Evolutionary conservation across 352 stramenopile genomes (phyloP).

Genomic region (Phytophthora fragariaefolia): DNA sequence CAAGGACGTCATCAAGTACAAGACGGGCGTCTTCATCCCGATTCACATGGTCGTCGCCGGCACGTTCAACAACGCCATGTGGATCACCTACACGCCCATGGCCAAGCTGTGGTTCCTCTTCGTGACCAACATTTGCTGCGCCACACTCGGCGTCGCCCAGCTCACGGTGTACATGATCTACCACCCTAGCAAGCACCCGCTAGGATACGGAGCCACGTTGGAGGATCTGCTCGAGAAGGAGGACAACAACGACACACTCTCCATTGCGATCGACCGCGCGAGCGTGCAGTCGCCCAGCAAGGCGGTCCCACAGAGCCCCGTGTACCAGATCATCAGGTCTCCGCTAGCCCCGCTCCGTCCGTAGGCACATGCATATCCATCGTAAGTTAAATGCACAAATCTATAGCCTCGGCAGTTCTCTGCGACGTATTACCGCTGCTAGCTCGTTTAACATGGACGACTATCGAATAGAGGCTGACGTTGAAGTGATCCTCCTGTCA

Average conservation of each 20-base stretch:
- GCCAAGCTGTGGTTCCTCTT: constrained; percentile 60
- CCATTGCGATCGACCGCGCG: constrained; percentile 27
- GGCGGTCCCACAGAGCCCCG: constrained; percentile 21
- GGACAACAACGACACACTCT: constrained; percentile 19
- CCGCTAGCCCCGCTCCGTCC: constrained; percentile 29
- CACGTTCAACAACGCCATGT: constrained; percentile 63
- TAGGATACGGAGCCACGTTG: constrained; percentile 25
- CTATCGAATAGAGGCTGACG: constrained; percentile 4
- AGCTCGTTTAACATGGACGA: constrained; percentile 2
- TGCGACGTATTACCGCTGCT: too few species aligned
- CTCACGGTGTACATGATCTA: constrained; percentile 56
- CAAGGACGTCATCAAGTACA: constrained; percentile 51
- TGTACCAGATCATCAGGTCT: constrained; percentile 39
- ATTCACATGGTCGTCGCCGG: constrained; percentile 63
- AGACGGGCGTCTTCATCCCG: constrained; percentile 55
- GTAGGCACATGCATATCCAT: constrained; percentile 2
- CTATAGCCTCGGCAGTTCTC: neutral
- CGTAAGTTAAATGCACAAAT: constrained; percentile 9
- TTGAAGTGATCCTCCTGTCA: neutral
- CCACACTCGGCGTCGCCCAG: constrained; percentile 40
- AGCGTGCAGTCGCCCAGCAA: constrained; percentile 25
- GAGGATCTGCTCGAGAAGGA: constrained; percentile 33
- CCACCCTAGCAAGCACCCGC: constrained; percentile 53
- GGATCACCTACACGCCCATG: constrained; percentile 56
- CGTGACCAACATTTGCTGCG: constrained; percentile 53